Evolutionary conservation across 345 rosid genomes (phyloP).

Genomic region (Hibiscus tridactylites): DNA sequence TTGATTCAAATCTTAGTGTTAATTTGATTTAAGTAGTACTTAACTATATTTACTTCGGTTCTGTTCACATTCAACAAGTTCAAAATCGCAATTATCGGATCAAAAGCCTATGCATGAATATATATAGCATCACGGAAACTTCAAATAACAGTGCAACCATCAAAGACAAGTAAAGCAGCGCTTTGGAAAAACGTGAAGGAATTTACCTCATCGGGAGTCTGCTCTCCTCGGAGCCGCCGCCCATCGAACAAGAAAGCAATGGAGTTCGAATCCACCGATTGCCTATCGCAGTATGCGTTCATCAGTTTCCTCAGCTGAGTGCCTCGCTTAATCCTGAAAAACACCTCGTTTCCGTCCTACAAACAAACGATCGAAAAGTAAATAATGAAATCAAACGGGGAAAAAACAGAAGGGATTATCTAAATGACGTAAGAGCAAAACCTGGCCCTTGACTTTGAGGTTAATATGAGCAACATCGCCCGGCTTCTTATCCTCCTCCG

Average conservation of each 20-base stretch:
- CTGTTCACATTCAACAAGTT: no score
- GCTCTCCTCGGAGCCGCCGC: slow-evolving; percentile 73
- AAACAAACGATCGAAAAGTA: background rate
- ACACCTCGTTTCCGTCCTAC: slow-evolving; percentile 89
- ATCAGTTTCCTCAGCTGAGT: slow-evolving; percentile 74
- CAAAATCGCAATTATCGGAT: background rate
- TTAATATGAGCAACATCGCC: slow-evolving; percentile 49
- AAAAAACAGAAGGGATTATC: background rate
- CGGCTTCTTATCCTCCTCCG: slow-evolving; percentile 69
- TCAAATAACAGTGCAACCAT: background rate
- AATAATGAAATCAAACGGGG: background rate
- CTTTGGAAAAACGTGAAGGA: background rate
- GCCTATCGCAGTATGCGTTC: slow-evolving; percentile 80
- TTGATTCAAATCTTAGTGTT: background rate
- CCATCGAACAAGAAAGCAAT: slow-evolving; percentile 89
- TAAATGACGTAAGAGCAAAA: background rate
- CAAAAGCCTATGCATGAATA: background rate
- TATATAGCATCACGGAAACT: background rate
- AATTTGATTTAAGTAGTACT: no score
- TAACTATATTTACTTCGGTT: no score
- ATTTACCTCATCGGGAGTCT: slow-evolving; percentile 87
- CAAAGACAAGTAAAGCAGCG: no score
- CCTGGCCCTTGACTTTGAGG: slow-evolving; percentile 81
- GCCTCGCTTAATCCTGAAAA: slow-evolving; percentile 77
- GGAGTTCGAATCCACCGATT: slow-evolving; percentile 65